Base-by-base conservation (phyloP, 1,284 basidiomycete genomes). In the Tetrapyrgos nigripes region DNA sequence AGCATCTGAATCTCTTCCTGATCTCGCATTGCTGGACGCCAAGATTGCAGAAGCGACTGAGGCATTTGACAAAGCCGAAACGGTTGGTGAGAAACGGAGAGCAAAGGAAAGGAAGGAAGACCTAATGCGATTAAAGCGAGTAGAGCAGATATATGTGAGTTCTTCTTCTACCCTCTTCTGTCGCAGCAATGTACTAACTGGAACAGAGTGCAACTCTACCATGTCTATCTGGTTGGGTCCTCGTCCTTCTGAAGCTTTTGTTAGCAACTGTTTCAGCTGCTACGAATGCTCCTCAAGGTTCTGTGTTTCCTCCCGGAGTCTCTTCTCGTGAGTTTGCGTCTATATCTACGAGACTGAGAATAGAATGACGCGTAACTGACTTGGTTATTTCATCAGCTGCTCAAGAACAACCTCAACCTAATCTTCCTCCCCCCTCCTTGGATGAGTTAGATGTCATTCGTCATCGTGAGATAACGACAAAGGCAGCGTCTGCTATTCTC, bases 391-490 rank as follows among this genome's bases (percentile, higher is more conserved):
- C 14, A 2, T 27, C 68, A 84, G 88, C 37, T 17, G 8, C 86
- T 13, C 78, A 83, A 58, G 87, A 90, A 55, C 87, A 87, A 55
- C 82, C 83, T 5, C 87, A 87, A 55, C 82, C 83, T 5, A 82
- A 84, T 3, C 77, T 84, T 0, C 67, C 70, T 1, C 89, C 92
- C 1, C 92, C 88, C 3, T 92, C 92, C 1, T 79, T 95, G n/a
- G 96, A 98, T 64, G 97, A 99, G 66, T 87, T 96, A 55, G 97
- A 99, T 71, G 92, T 97, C 43, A 90, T 89, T 33, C 88, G 97
- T 5, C 97, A 99, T 75, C 92, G 97, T 37, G 97, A 99, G 74
- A 97, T 99, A 67, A 97, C 94, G 0, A 95, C 94, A 5, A 99
- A 99, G 76, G 96, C 95, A 0, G 93, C 98, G 6, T 98, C 96